These are phyloP conservation scores for Diplocarpon mali DNA, from an alignment of 2,329 filamentous ascomycete species.

Conservation along the genomic window DNA sequence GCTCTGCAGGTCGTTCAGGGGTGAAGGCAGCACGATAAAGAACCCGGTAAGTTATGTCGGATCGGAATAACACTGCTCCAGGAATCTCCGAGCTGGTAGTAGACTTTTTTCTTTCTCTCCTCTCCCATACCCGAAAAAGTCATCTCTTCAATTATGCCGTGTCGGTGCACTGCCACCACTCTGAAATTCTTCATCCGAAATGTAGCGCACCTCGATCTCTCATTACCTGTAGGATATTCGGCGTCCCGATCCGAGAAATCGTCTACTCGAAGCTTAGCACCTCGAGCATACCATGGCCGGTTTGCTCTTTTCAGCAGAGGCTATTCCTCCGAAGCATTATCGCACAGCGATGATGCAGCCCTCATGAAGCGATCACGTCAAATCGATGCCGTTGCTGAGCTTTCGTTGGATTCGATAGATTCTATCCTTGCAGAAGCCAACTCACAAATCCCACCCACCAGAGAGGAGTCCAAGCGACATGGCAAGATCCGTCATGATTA, in stretches of 20 bases:
- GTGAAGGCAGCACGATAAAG: too few species aligned
- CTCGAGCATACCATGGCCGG: background rate
- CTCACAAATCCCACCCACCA: background rate
- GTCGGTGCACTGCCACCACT: slow-evolving; percentile 20
- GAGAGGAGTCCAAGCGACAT: background rate
- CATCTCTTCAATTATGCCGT: slow-evolving; percentile 19
- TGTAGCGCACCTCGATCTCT: slow-evolving; percentile 24
- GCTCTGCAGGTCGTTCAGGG: too few species aligned
- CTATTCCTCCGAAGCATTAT: slow-evolving; percentile 1
- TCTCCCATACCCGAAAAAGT: background rate
- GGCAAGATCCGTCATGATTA: background rate
- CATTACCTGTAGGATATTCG: slow-evolving; percentile 2
- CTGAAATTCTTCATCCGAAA: slow-evolving; percentile 24
- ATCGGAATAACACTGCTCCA: too few species aligned
- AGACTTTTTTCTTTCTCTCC: background rate
- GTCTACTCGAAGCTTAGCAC: background rate
- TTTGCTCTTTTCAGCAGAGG: slow-evolving; percentile 3
- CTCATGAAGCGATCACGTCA: slow-evolving; percentile 7
- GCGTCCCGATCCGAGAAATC: slow-evolving; percentile 2
- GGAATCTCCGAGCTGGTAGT: too few species aligned
- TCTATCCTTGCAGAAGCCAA: slow-evolving; percentile 18
- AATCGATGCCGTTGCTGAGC: slow-evolving; percentile 26
- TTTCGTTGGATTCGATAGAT: slow-evolving; percentile 29
- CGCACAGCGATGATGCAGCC: background rate
- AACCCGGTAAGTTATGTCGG: too few species aligned